Evolutionary conservation across 768 basidiomycete genomes (phyloP), one percentile per base, ranked within the genome.

Genomic region (Ramaria sp.): DNA sequence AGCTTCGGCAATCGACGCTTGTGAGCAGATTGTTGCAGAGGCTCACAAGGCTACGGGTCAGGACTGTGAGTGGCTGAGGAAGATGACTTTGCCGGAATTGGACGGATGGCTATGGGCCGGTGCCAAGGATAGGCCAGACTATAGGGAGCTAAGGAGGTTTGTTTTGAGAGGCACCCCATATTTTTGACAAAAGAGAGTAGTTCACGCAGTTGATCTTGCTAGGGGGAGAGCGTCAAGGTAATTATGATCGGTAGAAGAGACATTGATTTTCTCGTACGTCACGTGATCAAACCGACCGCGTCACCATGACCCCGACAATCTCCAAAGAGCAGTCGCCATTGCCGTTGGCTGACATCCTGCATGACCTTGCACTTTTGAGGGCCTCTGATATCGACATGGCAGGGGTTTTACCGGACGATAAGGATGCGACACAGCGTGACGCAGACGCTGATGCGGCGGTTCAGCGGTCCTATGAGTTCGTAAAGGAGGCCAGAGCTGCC

Each of bases 91-190:
- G 25, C 79, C 82, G 3, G 73, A 78, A 43, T 57, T 90, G 56
- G 83, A 90, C 62, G 77, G 76, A 61, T 92, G 87, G 86, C 65
- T 91, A n/a, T 88, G 88, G 85, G 73, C 79, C 30, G 77, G 87
- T 4, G 86, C 85, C 36, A 90, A 92, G 63, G 87, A 88, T 60
- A 71, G 86, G 58, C 60, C 68, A 28, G 88, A 88, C 65, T 89
- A 88, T 62, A 71, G 84, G 49, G 67, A 67, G 48, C 70, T 91
- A 38, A 73, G 73, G 59, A 71, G 88, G 59, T 85, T 90, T 62
- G 82, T 77, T n/a, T 67, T 78, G 64, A 70, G 72, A 53, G 70
- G 81, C 57, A 87, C 87, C 0, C 69, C 78, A 38, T 88, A 81
- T 65, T 93, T 88, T 65, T 91, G 66, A 74, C 18, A 16, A 18